Conservation (phyloP, 2,329 filamentous ascomycete species). For the Microdochium paspali region DNA sequence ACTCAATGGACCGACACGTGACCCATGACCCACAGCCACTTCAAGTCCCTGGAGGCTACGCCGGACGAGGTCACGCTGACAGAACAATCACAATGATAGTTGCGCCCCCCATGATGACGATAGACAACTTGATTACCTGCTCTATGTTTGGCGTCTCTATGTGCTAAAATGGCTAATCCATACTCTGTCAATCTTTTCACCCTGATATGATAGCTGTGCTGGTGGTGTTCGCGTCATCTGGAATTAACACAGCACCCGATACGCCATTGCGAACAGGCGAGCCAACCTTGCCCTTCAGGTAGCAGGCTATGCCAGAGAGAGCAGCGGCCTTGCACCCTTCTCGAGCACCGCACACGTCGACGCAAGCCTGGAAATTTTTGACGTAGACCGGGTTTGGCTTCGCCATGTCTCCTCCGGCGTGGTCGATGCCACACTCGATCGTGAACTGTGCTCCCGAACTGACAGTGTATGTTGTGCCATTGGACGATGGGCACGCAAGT, state of each 20-base stretch:
- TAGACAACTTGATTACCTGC: no score
- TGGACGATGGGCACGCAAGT: neutral
- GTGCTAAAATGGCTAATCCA: no score
- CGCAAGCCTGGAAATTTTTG: neutral
- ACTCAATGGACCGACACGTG: no score
- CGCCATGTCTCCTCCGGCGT: neutral
- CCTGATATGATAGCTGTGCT: neutral
- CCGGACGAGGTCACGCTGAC: no score
- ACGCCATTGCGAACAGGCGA: neutral
- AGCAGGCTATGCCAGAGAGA: neutral
- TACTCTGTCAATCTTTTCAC: no score
- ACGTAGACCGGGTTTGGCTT: neutral
- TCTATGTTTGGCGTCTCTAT: no score
- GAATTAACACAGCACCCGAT: neutral
- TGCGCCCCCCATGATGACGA: no score
- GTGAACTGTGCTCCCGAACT: neutral
- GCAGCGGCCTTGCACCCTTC: neutral
- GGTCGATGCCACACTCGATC: neutral
- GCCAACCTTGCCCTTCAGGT: neutral
- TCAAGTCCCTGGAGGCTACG: no score
- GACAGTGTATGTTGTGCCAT: neutral
- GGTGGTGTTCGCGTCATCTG: neutral
- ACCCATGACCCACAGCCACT: no score
- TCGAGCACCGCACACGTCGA: neutral
- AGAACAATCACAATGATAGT: no score